phyloP scores from a whole-genome alignment of 2,329 filamentous ascomycete species.

The Didymellaceae sp. region DNA sequence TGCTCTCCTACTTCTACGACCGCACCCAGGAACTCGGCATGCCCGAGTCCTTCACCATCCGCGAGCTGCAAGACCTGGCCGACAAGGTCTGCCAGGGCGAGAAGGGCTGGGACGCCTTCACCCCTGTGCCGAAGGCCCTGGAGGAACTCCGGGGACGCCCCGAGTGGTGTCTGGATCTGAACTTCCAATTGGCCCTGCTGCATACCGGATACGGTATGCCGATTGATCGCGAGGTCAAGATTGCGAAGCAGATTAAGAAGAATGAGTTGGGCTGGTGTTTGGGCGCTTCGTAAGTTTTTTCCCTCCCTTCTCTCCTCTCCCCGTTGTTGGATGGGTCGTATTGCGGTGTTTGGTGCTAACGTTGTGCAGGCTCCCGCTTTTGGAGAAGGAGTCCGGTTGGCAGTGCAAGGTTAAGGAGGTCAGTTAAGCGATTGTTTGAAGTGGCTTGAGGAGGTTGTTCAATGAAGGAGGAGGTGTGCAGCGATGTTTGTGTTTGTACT shows the following conservation, averaged over 20 bases:
- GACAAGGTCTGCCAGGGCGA: slow-evolving; percentile 83
- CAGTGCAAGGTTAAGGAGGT: slow-evolving; percentile 83
- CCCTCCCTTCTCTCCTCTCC: too few species aligned
- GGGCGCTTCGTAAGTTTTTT: slow-evolving; percentile 78
- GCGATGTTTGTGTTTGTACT: neutral
- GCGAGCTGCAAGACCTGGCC: slow-evolving; percentile 86
- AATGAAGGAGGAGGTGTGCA: neutral
- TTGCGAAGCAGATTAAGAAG: slow-evolving; percentile 97
- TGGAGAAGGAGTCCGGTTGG: slow-evolving; percentile 86
- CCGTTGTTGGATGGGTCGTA: too few species aligned
- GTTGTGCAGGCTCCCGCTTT: slow-evolving; percentile 73
- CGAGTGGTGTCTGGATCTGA: slow-evolving; percentile 93
- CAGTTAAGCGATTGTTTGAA: slow-evolving; percentile 19
- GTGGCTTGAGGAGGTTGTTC: neutral
- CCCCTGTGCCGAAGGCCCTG: slow-evolving; percentile 75
- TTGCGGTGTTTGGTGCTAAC: slow-evolving; percentile 48
- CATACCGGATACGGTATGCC: slow-evolving; percentile 99
- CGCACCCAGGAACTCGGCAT: slow-evolving; percentile 92
- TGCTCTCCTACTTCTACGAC: slow-evolving; percentile 98
- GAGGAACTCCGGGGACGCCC: slow-evolving; percentile 81
- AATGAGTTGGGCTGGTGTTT: slow-evolving; percentile 98
- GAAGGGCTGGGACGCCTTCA: slow-evolving; percentile 79
- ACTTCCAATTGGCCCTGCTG: slow-evolving; percentile 91
- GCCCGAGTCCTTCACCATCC: slow-evolving; percentile 95
- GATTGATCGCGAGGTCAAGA: slow-evolving; percentile 92